These are phyloP conservation scores for Akanthomyces uredinophilus DNA, from an alignment of 2,329 filamentous ascomycete genomes.

Conservation along the genomic window DNA sequence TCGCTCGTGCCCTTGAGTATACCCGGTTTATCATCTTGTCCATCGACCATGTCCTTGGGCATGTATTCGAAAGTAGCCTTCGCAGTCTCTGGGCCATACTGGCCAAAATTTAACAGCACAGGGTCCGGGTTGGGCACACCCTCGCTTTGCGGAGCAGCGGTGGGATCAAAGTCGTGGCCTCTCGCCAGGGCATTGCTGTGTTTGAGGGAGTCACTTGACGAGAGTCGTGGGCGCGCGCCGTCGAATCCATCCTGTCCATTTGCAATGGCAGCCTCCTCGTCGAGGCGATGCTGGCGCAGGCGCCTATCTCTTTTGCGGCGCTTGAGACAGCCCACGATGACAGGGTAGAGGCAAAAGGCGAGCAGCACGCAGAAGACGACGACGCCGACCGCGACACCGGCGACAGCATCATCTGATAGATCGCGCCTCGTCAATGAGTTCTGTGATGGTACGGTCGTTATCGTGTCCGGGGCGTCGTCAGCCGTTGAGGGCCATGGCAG, in stretches of 20 bases:
- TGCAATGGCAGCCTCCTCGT: conserved; percentile 27
- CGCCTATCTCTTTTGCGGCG: conserved; percentile 23
- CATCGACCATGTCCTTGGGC: conserved; percentile 22
- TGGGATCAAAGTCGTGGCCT: conserved; percentile 18
- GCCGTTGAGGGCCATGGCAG: conserved; percentile 3
- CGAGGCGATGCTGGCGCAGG: conserved; percentile 18
- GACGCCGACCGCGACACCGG: conserved; percentile 33
- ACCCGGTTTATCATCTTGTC: conserved; percentile 27
- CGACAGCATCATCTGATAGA: conserved; percentile 31
- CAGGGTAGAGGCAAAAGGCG: conserved; percentile 35
- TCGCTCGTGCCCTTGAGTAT: conserved; percentile 33
- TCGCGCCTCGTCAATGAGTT: conserved; percentile 12
- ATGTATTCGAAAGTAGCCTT: conserved; percentile 14
- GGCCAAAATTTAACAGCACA: conserved; percentile 14
- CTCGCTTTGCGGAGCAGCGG: neutral
- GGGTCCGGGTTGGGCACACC: neutral
- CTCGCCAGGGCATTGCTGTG: conserved; percentile 25
- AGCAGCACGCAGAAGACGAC: conserved; percentile 29
- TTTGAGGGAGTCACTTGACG: conserved; percentile 34
- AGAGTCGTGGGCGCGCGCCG: conserved; percentile 27
- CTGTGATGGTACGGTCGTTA: neutral
- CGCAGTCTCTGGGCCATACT: conserved; percentile 7
- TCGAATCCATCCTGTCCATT: conserved; percentile 15
- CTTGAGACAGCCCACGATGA: conserved; percentile 31
- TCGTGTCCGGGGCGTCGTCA: neutral